Evolutionary conservation across 2,329 filamentous ascomycete genomes (phyloP).

Genomic region (Neoascochyta sp.): DNA sequence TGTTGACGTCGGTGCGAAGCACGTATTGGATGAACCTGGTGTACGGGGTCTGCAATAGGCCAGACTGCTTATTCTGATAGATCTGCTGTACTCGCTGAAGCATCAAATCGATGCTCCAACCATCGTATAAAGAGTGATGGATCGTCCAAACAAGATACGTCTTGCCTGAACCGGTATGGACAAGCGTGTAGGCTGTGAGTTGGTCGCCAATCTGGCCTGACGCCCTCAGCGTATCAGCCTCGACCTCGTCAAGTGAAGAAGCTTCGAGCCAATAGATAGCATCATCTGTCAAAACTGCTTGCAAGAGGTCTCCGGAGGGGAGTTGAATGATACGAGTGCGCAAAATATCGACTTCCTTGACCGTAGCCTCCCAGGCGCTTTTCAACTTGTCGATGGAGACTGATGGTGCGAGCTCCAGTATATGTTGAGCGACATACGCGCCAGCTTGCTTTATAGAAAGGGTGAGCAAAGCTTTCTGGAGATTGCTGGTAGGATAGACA

Average conservation of each 20-base stretch:
- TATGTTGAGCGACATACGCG: slow-evolving; percentile 49
- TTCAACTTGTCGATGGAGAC: slow-evolving; percentile 45
- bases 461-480: slow-evolving; percentile 47
- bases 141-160: slow-evolving; percentile 39
- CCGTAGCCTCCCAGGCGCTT: slow-evolving; percentile 45
- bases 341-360: slow-evolving; percentile 47
- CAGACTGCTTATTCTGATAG: background rate
- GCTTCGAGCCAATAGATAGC: slow-evolving; percentile 12
- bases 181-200: slow-evolving; percentile 27
- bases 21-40: slow-evolving; percentile 1
- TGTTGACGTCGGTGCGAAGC: slow-evolving; percentile 5
- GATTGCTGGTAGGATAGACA: slow-evolving; percentile 41
- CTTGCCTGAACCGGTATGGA: slow-evolving; percentile 11
- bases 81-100: background rate
- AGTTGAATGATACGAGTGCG: slow-evolving; percentile 43
- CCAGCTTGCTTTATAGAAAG: slow-evolving; percentile 47
- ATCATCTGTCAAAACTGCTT: slow-evolving; percentile 24
- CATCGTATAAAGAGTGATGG: slow-evolving; percentile 44
- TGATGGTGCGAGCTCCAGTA: slow-evolving; percentile 39
- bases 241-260: slow-evolving; percentile 7
- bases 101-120: slow-evolving; percentile 30
- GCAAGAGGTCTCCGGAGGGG: slow-evolving; percentile 24
- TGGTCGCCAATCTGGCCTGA: slow-evolving; percentile 13
- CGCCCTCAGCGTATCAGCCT: no score
- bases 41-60: slow-evolving; percentile 2